Evolutionary conservation across 305 asterid species (phyloP), one percentile per base, ranked within the genome.

Genomic region (Fraxinus nigra): DNA sequence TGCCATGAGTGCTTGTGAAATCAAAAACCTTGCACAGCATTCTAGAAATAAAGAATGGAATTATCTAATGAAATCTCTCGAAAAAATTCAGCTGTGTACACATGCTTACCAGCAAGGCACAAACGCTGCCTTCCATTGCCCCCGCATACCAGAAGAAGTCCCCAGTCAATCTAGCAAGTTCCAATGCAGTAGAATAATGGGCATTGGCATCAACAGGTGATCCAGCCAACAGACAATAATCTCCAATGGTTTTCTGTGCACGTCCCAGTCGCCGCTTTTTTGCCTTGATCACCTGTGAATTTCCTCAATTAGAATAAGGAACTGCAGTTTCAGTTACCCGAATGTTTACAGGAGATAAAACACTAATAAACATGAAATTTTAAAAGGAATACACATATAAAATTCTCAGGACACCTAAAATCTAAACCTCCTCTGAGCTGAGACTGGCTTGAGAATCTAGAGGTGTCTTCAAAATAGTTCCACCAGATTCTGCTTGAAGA

Each of bases 111-210:
- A 95, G 90, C 87, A 95, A 84, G 48, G 98, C 98, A 77, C 98
- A 95, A 76, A 95, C 98, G 24, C 97, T 91, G 81, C 99, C 99
- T 87, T 95, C 99, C 97, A 92, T 89, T 56, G 98, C 99, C 85
- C 99, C 99, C 46, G 99, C 99, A 88, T 89, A 88, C 99, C 99
- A 95, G 87, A 95, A 95, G 85, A 92, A 95, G 85, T 95, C 99
- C 67, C 97, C 97, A 75, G 98, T 95, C 86, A 92, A 84, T 86
- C 99, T 92, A 81, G 99, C 95, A 88, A 95, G 98, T 82, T 95
- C 99, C 83, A 92, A 75, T 38, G 99, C 92, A 79, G 97, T 94
- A 70, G 98, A 83, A 87, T 90, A 95, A 90, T 95, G 98, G 72
- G 99, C 97, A 91, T 90, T 92, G 82, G 99, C 99, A 89, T 95